phyloP scores from a whole-genome alignment of 176 grass and related monocot species.

The Avena sativa region DNA sequence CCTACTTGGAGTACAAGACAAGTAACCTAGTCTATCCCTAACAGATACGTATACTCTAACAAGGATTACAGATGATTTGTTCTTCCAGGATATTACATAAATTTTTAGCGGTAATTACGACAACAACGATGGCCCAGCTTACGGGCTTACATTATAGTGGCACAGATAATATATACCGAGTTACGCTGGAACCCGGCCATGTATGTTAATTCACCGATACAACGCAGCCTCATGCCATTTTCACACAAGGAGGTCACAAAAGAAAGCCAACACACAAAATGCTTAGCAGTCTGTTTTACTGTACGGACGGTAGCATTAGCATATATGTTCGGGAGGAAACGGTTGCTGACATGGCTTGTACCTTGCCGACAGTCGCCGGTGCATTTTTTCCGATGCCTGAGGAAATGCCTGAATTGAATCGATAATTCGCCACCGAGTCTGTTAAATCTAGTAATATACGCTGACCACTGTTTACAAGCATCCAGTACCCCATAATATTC shows the following conservation, averaged over 20 bases:
- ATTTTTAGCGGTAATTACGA: slow-evolving; percentile 37
- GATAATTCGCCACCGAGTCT: slow-evolving; percentile 45
- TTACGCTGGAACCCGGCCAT: slow-evolving; percentile 43
- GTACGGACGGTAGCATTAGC: slow-evolving; percentile 46
- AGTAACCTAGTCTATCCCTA: no score
- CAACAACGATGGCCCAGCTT: slow-evolving; percentile 25
- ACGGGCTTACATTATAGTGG: slow-evolving; percentile 63
- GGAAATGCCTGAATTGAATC: slow-evolving; percentile 44
- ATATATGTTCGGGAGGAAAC: slow-evolving; percentile 48
- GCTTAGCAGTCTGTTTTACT: slow-evolving; percentile 41
- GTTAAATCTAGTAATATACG: slow-evolving; percentile 52
- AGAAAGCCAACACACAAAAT: slow-evolving; percentile 30
- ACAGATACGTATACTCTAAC: no score
- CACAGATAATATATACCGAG: slow-evolving; percentile 53
- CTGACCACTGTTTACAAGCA: slow-evolving; percentile 54
- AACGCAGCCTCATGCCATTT: slow-evolving; percentile 63
- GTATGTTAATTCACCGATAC: slow-evolving; percentile 51
- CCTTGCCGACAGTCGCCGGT: slow-evolving; percentile 45
- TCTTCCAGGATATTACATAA: slow-evolving; percentile 53
- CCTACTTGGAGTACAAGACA: no score
- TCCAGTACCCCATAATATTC: slow-evolving; percentile 58
- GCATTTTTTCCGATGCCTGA: slow-evolving; percentile 34
- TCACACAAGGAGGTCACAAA: slow-evolving; percentile 34
- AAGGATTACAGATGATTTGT: slow-evolving; percentile 48
- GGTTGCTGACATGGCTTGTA: slow-evolving; percentile 43